Evolutionary conservation across 2,329 filamentous ascomycete species (phyloP).

Genomic region (Ceratocystis variospora): DNA sequence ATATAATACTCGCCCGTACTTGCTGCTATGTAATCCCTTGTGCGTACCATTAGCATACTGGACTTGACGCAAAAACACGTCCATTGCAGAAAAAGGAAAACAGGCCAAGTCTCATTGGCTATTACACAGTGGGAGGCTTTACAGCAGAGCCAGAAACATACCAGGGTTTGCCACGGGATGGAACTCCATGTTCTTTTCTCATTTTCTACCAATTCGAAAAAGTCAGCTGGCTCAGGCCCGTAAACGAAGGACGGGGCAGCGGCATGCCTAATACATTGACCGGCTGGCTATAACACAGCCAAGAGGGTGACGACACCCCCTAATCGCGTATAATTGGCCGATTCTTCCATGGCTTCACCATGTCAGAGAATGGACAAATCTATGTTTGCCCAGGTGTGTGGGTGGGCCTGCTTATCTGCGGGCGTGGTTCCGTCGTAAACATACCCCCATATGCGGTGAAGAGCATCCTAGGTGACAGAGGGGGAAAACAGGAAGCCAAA

Average conservation of each 20-base stretch:
- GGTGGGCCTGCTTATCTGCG: not conserved
- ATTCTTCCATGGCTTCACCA: not conserved
- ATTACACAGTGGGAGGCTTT: not conserved
- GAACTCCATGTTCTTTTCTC: not conserved
- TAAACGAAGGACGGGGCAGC: not conserved
- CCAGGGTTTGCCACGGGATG: not conserved
- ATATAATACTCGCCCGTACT: not conserved
- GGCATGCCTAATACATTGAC: not conserved
- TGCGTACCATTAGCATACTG: not conserved
- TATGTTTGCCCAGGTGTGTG: not conserved
- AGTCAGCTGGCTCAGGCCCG: not conserved
- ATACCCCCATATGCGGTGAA: not conserved
- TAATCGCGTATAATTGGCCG: not conserved
- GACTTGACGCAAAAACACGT: not conserved
- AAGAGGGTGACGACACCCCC: not conserved
- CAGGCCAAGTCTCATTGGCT: not conserved
- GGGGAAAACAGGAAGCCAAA: not conserved
- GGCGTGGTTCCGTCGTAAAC: not conserved
- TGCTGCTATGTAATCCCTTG: not conserved
- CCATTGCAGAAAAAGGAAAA: too few relatives aligned
- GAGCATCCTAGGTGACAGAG: not conserved
- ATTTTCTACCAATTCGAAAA: not conserved
- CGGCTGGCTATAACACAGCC: not conserved
- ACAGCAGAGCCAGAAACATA: not conserved
- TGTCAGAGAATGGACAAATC: not conserved